Evolutionary conservation across 2,329 filamentous ascomycete genomes (phyloP).

Genomic region (Fusarium tupiense): DNA sequence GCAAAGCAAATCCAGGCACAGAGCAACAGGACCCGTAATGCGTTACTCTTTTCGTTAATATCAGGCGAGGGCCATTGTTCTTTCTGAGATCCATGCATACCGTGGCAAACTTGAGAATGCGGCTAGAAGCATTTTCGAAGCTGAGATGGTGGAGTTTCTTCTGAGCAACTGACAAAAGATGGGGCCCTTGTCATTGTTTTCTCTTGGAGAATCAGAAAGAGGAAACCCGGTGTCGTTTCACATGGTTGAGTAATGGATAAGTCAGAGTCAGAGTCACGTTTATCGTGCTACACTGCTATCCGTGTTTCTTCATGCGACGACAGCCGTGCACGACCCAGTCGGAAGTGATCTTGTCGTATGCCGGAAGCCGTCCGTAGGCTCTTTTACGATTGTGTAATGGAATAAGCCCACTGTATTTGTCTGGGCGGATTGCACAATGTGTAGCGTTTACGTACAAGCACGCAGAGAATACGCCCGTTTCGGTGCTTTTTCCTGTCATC

Average conservation of each 20-base stretch:
- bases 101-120: conserved; percentile 34
- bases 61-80: conserved; percentile 26
- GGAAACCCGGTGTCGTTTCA: conserved; percentile 28
- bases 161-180: conserved; percentile 3
- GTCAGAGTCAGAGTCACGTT: conserved; percentile 15
- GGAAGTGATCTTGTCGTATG: conserved; percentile 18
- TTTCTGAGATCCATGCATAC: conserved; percentile 30
- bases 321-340: conserved; percentile 28
- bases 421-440: conserved; percentile 15
- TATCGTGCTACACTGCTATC: conserved; percentile 6
- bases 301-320: conserved; percentile 26
- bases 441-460: conserved; percentile 33
- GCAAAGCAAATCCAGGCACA: conserved; percentile 30
- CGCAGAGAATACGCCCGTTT: conserved; percentile 10
- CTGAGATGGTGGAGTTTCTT: conserved; percentile 21
- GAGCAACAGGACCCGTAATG: conserved; percentile 25
- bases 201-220: conserved; percentile 23
- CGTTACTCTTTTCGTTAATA: conserved; percentile 21
- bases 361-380: neutral
- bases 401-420: conserved; percentile 12
- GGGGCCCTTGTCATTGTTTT: conserved; percentile 20
- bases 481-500: conserved; percentile 12
- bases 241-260: conserved; percentile 26
- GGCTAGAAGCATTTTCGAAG: conserved; percentile 38
- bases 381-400: conserved; percentile 2